phyloP scores from a whole-genome alignment of 2,329 filamentous ascomycete species.

The Claviceps citrina region DNA sequence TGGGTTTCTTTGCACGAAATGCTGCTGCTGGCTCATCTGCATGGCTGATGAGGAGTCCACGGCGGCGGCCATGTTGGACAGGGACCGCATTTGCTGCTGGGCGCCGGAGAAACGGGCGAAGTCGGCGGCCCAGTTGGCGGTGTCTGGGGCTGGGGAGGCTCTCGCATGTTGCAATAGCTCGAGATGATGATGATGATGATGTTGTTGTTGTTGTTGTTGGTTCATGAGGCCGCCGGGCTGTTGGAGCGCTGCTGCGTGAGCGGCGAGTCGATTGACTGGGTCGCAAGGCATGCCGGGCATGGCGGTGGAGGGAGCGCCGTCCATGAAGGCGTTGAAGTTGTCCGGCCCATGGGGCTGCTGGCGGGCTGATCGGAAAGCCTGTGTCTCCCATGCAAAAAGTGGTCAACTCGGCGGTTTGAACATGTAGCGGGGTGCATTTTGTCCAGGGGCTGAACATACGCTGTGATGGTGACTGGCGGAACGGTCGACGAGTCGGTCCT shows the following conservation, averaged over 20 bases:
- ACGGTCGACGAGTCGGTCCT: constrained; percentile 23
- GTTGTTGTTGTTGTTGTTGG: not conserved
- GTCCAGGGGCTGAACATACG: constrained; percentile 14
- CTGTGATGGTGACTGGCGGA: constrained; percentile 13
- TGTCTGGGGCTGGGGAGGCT: constrained; percentile 11
- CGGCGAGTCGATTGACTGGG: constrained; percentile 20
- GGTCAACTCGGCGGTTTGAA: no score
- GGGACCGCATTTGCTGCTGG: constrained; percentile 14
- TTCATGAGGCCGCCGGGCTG: constrained; percentile 3
- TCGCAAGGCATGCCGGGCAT: constrained; percentile 18
- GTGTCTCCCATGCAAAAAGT: no score
- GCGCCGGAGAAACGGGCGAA: constrained; percentile 18
- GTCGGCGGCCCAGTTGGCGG: constrained; percentile 23
- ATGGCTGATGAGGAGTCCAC: constrained; percentile 11
- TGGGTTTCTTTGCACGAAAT: constrained; percentile 12
- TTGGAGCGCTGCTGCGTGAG: constrained; percentile 18
- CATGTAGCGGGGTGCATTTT: not conserved
- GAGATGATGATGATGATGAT: not conserved
- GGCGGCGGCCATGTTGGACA: constrained; percentile 6
- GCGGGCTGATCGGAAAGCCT: constrained; percentile 21
- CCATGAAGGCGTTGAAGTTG: constrained; percentile 22
- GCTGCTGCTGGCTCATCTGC: constrained; percentile 14
- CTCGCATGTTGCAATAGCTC: constrained; percentile 13
- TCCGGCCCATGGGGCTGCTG: constrained; percentile 16
- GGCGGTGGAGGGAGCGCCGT: constrained; percentile 12